A percentile compares a stretch with the other conserved stretches of the same genome.
phyloP scores from a whole-genome alignment of 1,284 basidiomycete species.

The Tilletia setariae region DNA sequence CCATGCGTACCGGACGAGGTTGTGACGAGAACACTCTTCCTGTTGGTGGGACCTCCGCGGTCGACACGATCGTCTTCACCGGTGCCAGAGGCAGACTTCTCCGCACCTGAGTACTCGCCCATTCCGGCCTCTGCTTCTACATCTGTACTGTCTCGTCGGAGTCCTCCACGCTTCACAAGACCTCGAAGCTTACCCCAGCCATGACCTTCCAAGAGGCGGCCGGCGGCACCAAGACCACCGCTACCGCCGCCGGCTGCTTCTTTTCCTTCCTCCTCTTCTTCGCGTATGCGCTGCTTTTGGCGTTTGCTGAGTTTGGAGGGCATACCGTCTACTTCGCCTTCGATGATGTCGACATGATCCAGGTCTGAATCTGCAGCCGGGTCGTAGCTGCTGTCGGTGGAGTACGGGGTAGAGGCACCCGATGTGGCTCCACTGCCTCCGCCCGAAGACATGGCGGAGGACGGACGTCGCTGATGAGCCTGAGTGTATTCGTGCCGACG shows the following conservation, averaged over 20 bases:
- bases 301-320: conserved; percentile 24
- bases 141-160: neutral
- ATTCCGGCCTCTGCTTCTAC: neutral
- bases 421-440: conserved; percentile 22
- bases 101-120: neutral
- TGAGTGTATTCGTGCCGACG: neutral
- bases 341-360: conserved; percentile 48
- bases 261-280: conserved; percentile 25
- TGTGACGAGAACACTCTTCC: conserved; percentile 49
- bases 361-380: conserved; percentile 47
- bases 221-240: neutral
- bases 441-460: conserved; percentile 11
- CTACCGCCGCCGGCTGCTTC: neutral
- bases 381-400: conserved; percentile 42
- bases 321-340: conserved; percentile 53
- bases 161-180: conserved; percentile 16
- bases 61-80: conserved; percentile 23
- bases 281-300: conserved; percentile 4
- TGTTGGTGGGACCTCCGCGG: conserved; percentile 44
- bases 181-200: conserved; percentile 47
- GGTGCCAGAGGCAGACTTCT: neutral
- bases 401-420: conserved; percentile 39
- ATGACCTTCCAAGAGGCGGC: conserved; percentile 4
- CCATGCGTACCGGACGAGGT: conserved; percentile 45
- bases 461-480: conserved; percentile 19